Evolutionary conservation across 2,329 filamentous ascomycete genomes (phyloP), one percentile per base, ranked within the genome.

Genomic region (Calonectria pauciramosa): DNA sequence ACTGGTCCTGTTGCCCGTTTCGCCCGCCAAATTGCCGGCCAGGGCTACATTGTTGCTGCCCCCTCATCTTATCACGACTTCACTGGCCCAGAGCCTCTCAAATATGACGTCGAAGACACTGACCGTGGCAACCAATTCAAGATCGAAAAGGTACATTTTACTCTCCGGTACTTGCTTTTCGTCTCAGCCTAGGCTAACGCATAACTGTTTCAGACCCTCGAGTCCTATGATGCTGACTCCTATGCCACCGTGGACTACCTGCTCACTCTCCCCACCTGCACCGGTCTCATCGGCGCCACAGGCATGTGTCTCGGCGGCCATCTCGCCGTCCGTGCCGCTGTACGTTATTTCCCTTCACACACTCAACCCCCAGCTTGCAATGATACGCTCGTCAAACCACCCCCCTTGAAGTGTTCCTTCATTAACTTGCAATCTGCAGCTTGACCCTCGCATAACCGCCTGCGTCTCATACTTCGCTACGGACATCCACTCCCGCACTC

Each of bases 251-350:
- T 96, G 44, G 92, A 95, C 83, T 87, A 92, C 75, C 91, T 97
- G 36, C 89, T 96, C 63, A 90, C 89, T 30, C 89, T 96, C 28
- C 90, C 92, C 6, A 95, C 94, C n/a, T 95, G 96, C 85, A 97
- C 93, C 75, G 96, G 96, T 65, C 90, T 91, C 44, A 91, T 98
- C 78, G 95, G 95, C 59, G 88, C 93, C 6, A 96, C 94, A 16
- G 95, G 95, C 75, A 98, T 98, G 96, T 98, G 96, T 84, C 91
- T 98, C 1, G 96, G 96, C 68, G 96, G 96, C 1, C 96, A 98
- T 83, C 91, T 98, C 23, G 95, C 92, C 70, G 84, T 92, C 64
- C 94, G 85, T 69, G 89, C 90, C 54, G 87, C 87, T 75, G 90
- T 91, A 87, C 73, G 88, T 83, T 67, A 23, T 28, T 65, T 20